Evolutionary conservation across 2,329 filamentous ascomycete species (phyloP), one percentile per base, ranked within the genome.

Genomic region (Zarea fungicola): DNA sequence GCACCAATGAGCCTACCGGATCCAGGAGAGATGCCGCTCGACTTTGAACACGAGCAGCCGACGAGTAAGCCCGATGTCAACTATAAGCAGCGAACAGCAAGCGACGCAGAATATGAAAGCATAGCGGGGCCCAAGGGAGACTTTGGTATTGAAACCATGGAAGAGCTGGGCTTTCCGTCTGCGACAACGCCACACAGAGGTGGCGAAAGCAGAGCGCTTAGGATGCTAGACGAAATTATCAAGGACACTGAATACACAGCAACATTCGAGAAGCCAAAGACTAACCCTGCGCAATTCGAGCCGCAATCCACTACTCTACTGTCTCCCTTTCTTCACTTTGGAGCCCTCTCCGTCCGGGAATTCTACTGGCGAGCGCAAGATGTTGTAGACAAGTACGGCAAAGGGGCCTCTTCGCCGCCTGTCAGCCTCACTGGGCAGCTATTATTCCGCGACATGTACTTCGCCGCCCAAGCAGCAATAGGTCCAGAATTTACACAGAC

Each of bases 371-470:
- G 78, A 21, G 81, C 81, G 0, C 76, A 83, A 59, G 80, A 83
- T 22, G 74, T 85, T 1, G 73, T 87, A 3, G 67, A 77, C 5
- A 68, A 70, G 10, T 81, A 80, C 57, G 76, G 77, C 28, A 72
- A 73, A 28, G 73, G 72, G 3, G 78, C 77, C 3, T 84, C 80
- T 7, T 69, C 72, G 22, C 81, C 84, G 1, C 87, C 87, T 0
- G 80, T 80, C n/a, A 86, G 80, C 52, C 64, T 91, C 14, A 82
- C 77, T 0, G 87, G 87, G 3, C 87, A 91, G 57, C 66, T 91
- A 1, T 70, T 89, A 10, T 91, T 91, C 63, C 76, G 87, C 14
- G 87, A 91, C 61, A 91, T 91, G 87, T 91, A 90, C 65, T 90
- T 91, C 57, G 85, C 78, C 13, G 85, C 86, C 0, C 85, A 91